Evolutionary conservation across 257 asterid species (phyloP).

Genomic region (Prunella vulgaris): DNA sequence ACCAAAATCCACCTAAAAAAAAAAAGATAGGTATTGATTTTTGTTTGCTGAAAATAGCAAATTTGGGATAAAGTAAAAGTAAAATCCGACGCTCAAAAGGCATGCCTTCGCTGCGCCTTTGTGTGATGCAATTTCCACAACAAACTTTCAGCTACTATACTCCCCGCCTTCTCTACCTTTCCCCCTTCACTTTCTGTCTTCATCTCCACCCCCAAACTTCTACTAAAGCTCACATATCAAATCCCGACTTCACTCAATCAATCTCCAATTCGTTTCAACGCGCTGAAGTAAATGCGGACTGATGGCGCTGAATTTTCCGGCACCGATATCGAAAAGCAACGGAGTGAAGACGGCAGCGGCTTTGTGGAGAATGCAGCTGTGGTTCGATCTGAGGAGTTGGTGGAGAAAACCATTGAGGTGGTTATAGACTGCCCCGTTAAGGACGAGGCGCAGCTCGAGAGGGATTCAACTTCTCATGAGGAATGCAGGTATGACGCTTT

Average conservation of each 20-base stretch:
- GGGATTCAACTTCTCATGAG: conserved; percentile 27
- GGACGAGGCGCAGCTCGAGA: conserved; percentile 22
- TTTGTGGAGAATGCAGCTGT: conserved; percentile 7
- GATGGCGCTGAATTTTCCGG: conserved; percentile 24
- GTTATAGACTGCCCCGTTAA: conserved; percentile 30
- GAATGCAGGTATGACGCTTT: conserved; percentile 33
- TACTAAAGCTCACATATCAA: neutral
- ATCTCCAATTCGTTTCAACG: conserved; percentile 3
- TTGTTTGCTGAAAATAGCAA: neutral
- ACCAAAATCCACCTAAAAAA: neutral
- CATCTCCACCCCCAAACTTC: neutral
- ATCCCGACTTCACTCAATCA: neutral
- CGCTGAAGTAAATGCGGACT: conserved; percentile 29
- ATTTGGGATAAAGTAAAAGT: neutral
- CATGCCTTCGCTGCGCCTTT: neutral
- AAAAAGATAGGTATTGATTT: no score
- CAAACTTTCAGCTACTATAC: conserved; percentile 29
- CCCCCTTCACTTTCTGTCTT: neutral
- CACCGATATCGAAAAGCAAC: conserved; percentile 29
- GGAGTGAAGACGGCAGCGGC: neutral
- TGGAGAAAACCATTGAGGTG: conserved; percentile 28
- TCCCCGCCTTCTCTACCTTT: neutral
- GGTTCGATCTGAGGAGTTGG: conserved; percentile 27
- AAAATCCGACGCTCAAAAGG: neutral
- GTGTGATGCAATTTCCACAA: conserved; percentile 25